Evolutionary conservation across 805 yeast genomes (phyloP), one percentile per base, ranked within the genome.

Genomic region (Suhomyces vadensis): DNA sequence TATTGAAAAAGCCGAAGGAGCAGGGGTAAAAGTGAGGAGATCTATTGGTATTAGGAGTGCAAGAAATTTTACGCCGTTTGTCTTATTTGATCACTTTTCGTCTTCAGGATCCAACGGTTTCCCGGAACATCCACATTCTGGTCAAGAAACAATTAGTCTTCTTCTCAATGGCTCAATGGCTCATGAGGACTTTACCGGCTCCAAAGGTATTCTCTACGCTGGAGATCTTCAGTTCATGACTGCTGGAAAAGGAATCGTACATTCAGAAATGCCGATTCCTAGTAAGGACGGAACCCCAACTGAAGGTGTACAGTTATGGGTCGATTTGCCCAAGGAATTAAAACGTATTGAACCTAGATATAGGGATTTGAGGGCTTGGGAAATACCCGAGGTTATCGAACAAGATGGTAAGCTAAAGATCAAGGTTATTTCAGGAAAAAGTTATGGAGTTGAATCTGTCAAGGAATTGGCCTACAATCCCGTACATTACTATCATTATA

Each of bases 171-270:
- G 92, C 31, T 78, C 76, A 52, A 67, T 86, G 64, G 85, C 87
- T 5, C 95, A 86, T 60, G 90, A 85, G 59, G 97, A 89, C 62
- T 87, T 89, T 65, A 86, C 95, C 2, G 96, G 96, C 1, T 69
- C 85, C n/a, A 74, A 77, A 42, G 96, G 96, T 44, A 73, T 87
- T 6, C 67, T 89, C 42, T 73, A 77, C 49, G 80, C 88, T 5
- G 96, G 96, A 46, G 97, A 89, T 60, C 70, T 89, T 53, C 97
- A 89, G 63, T 88, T 89, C 63, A 89, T 89, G 96, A 89, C 96
- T 22, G 96, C 96, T 5, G 96, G 96, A 47, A 78, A 77, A 54
- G 97, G 95, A 40, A 80, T 88, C 29, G 86, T 86, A 42, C 96
- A 88, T 62, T 78, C 89, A 2, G 96, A 89, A 60, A 88, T 88